These are phyloP conservation scores for Piper longum DNA, from an alignment of 164 flowering plant species.

Conservation along the genomic window DNA sequence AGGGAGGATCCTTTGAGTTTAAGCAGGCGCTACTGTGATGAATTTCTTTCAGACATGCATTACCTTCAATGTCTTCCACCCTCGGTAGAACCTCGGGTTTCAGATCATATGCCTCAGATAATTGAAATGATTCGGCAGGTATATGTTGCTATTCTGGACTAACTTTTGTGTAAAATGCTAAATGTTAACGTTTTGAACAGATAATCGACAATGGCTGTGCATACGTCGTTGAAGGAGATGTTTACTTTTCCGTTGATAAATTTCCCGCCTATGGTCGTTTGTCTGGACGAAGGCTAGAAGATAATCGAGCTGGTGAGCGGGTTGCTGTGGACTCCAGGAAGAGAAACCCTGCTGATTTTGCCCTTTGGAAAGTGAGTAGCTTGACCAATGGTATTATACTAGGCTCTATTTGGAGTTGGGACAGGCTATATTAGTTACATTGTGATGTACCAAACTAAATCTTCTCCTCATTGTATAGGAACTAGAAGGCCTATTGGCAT, in stretches of 20 bases:
- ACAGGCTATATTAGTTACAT: no score
- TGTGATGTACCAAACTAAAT: no score
- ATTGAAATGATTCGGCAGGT: slow-evolving; percentile 86
- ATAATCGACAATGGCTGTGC: slow-evolving; percentile 83
- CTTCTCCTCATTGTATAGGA: no score
- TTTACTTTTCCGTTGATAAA: slow-evolving; percentile 78
- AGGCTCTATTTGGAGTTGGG: no score
- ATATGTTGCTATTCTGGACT: not conserved
- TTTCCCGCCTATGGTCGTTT: slow-evolving; percentile 67
- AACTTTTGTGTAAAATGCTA: no score
- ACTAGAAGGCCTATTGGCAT: no score
- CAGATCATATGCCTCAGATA: slow-evolving; percentile 89
- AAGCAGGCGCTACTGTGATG: slow-evolving; percentile 77
- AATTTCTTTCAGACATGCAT: slow-evolving; percentile 68
- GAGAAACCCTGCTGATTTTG: slow-evolving; percentile 91
- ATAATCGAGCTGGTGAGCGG: slow-evolving; percentile 93
- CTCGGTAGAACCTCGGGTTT: slow-evolving; percentile 79
- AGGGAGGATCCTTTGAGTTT: slow-evolving; percentile 76
- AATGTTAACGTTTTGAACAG: slow-evolving; percentile 23
- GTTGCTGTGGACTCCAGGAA: slow-evolving; percentile 84
- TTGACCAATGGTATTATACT: not conserved
- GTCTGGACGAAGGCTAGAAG: slow-evolving; percentile 78
- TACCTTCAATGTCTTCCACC: slow-evolving; percentile 73
- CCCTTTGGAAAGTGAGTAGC: slow-evolving; percentile 83
- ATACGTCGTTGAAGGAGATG: slow-evolving; percentile 74